Percentiles rank a stretch among this genome's conserved stretches.
Conservation (phyloP, 768 basidiomycete genomes). For the Termitomyces sp. region DNA sequence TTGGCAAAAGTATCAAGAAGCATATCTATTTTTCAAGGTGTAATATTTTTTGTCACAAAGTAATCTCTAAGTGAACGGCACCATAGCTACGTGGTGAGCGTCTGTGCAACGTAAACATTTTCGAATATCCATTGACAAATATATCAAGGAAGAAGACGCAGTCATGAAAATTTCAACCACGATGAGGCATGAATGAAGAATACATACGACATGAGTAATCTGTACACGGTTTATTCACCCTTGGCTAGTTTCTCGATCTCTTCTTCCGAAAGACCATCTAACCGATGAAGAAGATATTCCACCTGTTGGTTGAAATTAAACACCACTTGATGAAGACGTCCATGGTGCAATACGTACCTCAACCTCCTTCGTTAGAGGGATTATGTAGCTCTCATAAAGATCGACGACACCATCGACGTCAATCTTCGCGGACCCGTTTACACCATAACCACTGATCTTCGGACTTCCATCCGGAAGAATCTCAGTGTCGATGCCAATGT, state of each 20-base stretch:
- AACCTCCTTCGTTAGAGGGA: constrained; percentile 96
- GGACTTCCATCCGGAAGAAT: constrained; percentile 6
- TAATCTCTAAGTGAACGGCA: too few relatives aligned
- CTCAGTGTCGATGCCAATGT: constrained; percentile 67
- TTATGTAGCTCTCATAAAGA: constrained; percentile 92
- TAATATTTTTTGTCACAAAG: too few relatives aligned
- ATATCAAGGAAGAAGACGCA: neutral
- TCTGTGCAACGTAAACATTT: constrained; percentile 6
- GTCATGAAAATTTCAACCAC: neutral
- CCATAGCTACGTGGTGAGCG: neutral
- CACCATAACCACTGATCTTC: constrained; percentile 27
- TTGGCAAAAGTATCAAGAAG: too few relatives aligned
- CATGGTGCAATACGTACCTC: constrained; percentile 56
- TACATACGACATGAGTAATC: neutral
- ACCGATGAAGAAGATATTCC: constrained; percentile 87
- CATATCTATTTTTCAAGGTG: too few relatives aligned
- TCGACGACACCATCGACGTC: constrained; percentile 92
- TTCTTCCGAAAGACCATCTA: constrained; percentile 79
- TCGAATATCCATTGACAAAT: constrained; percentile 1
- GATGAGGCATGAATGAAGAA: neutral
- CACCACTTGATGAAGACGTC: neutral
- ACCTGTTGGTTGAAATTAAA: constrained; percentile 47
- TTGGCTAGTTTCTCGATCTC: constrained; percentile 65
- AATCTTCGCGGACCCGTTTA: constrained; percentile 55
- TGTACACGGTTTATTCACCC: neutral